phyloP scores from a whole-genome alignment of 345 rosid species.

The Hibiscus tridactylites region DNA sequence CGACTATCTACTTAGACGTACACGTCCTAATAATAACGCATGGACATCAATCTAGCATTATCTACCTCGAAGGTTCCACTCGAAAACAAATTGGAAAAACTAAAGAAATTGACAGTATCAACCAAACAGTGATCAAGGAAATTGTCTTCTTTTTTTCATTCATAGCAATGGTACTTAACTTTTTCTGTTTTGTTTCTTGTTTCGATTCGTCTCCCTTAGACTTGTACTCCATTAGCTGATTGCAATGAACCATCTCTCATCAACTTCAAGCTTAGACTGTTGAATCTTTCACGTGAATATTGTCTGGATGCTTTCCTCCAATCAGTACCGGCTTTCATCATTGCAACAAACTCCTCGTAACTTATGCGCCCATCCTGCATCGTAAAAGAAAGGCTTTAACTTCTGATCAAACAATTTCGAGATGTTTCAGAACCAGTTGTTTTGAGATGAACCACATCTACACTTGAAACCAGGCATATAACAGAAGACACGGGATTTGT shows the following conservation, averaged over 20 bases:
- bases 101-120: constrained; percentile 1
- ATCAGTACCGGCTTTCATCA: constrained; percentile 96
- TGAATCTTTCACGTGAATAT: constrained; percentile 82
- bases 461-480: neutral
- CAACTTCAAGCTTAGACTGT: constrained; percentile 69
- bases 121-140: neutral
- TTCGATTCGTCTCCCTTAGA: neutral
- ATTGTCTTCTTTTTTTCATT: neutral
- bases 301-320: constrained; percentile 91
- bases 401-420: neutral
- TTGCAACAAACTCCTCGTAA: constrained; percentile 70
- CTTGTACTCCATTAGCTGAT: constrained; percentile 9
- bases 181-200: neutral
- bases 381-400: neutral
- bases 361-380: constrained; percentile 82
- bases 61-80: neutral
- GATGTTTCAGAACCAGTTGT: neutral
- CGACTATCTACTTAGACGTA: neutral
- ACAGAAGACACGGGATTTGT: neutral
- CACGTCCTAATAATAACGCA: neutral
- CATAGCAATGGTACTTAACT: neutral
- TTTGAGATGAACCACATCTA: neutral
- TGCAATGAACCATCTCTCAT: constrained; percentile 70
- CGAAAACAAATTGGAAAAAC: neutral
- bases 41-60: constrained; percentile 1